A percentile compares a stretch with the other conserved stretches of the same genome.
phyloP scores from a whole-genome alignment of 1,139 yeast genomes.

The Blastobotrys aristatus region DNA sequence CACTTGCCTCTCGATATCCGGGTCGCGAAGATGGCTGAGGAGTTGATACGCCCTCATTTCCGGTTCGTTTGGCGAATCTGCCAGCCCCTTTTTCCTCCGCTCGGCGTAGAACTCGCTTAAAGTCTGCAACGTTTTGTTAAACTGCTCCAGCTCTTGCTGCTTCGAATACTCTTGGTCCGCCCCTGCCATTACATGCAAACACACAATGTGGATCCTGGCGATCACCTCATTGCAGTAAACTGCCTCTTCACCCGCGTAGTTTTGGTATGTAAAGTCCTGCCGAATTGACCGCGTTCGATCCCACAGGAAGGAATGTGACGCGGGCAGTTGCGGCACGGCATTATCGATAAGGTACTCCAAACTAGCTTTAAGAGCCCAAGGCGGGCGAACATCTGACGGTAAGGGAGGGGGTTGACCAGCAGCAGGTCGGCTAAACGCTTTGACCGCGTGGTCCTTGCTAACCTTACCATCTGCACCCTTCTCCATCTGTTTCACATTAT shows the following conservation, averaged over 20 bases:
- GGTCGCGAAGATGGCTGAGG: constrained; percentile 73
- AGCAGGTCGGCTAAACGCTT: constrained; percentile 94
- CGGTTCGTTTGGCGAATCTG: constrained; percentile 71
- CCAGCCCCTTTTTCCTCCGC: constrained; percentile 63
- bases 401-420: constrained; percentile 98
- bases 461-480: constrained; percentile 62
- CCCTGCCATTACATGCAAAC: constrained; percentile 83
- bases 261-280: constrained; percentile 95
- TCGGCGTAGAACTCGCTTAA: constrained; percentile 83
- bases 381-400: constrained; percentile 97
- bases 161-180: constrained; percentile 70
- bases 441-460: constrained; percentile 62
- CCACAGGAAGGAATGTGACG: constrained; percentile 91
- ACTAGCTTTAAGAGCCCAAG: constrained; percentile 60
- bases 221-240: constrained; percentile 89
- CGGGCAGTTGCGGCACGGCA: constrained; percentile 64
- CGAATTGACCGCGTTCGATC: constrained; percentile 97
- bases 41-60: constrained; percentile 89
- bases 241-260: constrained; percentile 90
- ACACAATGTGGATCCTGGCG: constrained; percentile 79
- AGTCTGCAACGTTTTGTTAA: constrained; percentile 87
- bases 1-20: constrained; percentile 73
- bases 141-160: constrained; percentile 93
- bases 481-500: constrained; percentile 78
- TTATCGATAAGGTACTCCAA: constrained; percentile 65